Evolutionary conservation across 805 yeast species (phyloP), one percentile per base, ranked within the genome.

Genomic region (Yamadazyma paraphyllophila): DNA sequence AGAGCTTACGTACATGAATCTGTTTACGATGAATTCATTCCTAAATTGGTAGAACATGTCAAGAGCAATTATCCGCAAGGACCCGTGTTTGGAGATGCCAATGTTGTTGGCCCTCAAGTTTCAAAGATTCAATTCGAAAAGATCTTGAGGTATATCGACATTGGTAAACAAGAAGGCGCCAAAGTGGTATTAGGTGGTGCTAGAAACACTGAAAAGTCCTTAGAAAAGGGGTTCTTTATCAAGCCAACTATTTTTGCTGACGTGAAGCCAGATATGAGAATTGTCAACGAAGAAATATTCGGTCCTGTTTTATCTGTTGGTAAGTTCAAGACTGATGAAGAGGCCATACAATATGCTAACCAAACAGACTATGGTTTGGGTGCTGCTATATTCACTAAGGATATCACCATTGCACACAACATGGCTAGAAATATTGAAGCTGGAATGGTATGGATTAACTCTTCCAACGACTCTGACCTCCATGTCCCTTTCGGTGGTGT

Each of bases 281-380:
- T 88, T 41, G 85, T 83, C 46, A 74, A 75, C 53, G 96, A 88
- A 65, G 96, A 88, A 66, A 87, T 88, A 47, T 88, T 88, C 63
- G 96, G 96, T 14, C 96, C 96, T 12, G 96, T 88, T 29, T 88
- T 83, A 20, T 73, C 81, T 7, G 72, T 85, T 30, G 79, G 83
- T 46, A 80, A 78, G 63, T 88, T 88, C 67, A 60, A 69, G 31
- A 69, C 81, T 26, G 85, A 81, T 52, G 84, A 80, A 41, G 91
- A 88, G 58, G 96, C 81, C 4, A 51, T 88, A 24, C 68, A 63
- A 50, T 74, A 73, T 48, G 95, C 95, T 54, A 88, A 88, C 63
- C 79, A 78, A 55, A 76, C 89, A 9, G 75, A 74, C 43, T 88
- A 87, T 60, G 96, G 96, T 5, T 77, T 88, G 46, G 96, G 91